Evolutionary conservation across 495 filamentous ascomycete genomes (phyloP).

Genomic region (Annulohypoxylon stygium): DNA sequence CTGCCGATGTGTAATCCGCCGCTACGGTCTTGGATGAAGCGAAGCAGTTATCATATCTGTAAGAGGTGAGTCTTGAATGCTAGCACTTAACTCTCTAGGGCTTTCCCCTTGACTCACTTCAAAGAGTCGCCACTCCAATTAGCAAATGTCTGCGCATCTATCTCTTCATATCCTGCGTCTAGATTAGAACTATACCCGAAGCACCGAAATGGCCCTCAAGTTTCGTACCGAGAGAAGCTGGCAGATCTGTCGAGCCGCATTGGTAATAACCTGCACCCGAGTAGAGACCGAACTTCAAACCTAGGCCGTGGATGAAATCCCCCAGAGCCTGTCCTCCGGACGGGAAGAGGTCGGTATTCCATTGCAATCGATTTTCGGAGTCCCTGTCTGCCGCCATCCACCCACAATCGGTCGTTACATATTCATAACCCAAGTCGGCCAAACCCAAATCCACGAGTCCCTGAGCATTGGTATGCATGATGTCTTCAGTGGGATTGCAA

Average conservation of each 20-base stretch:
- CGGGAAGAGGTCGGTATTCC: slow-evolving; percentile 67
- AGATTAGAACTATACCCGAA: slow-evolving; percentile 16
- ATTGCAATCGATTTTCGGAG: slow-evolving; percentile 62
- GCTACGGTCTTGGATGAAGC: slow-evolving; percentile 58
- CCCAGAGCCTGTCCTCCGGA: slow-evolving; percentile 63
- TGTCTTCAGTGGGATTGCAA: slow-evolving; percentile 62
- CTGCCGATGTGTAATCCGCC: slow-evolving; percentile 56
- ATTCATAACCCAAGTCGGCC: slow-evolving; percentile 63
- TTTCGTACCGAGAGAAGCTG: slow-evolving; percentile 45
- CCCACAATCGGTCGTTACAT: slow-evolving; percentile 70
- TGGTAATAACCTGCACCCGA: slow-evolving; percentile 63
- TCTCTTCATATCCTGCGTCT: slow-evolving; percentile 58
- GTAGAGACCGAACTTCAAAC: slow-evolving; percentile 69
- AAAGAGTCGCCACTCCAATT: slow-evolving; percentile 64
- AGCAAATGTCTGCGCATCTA: slow-evolving; percentile 63
- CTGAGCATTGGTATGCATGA: slow-evolving; percentile 65
- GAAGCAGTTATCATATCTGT: slow-evolving; percentile 68
- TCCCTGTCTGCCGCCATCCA: slow-evolving; percentile 63
- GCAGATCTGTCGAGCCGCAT: slow-evolving; percentile 49
- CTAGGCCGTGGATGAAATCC: slow-evolving; percentile 62
- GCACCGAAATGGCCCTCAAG: neutral
- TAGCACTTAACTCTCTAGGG: slow-evolving; percentile 50
- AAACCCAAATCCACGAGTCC: slow-evolving; percentile 68
- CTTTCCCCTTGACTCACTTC: slow-evolving; percentile 57
- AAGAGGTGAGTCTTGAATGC: slow-evolving; percentile 50